Conservation (phyloP, 1,284 basidiomycete species). For the Marasmius tenuissimus region DNA sequence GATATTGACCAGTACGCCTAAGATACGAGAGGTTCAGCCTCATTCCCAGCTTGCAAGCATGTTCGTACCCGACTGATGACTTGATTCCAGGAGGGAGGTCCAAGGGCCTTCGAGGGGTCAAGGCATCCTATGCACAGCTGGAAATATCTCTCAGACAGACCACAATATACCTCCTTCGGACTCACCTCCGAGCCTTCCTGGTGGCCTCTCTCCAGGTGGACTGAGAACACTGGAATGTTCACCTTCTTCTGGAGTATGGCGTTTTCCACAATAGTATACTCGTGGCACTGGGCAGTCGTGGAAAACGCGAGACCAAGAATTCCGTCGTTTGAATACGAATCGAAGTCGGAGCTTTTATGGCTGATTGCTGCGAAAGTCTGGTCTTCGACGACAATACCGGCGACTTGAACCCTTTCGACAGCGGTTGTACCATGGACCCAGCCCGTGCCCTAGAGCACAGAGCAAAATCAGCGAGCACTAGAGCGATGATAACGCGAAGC, state of each 20-base stretch:
- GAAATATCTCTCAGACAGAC: neutral
- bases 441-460: slow-evolving; percentile 45
- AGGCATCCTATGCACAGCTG: slow-evolving; percentile 62
- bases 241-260: slow-evolving; percentile 45
- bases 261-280: slow-evolving; percentile 65
- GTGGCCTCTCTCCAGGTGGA: slow-evolving; percentile 50
- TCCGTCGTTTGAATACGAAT: slow-evolving; percentile 47
- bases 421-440: slow-evolving; percentile 44
- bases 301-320: slow-evolving; percentile 61
- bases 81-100: slow-evolving; percentile 49
- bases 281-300: slow-evolving; percentile 42
- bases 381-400: slow-evolving; percentile 37
- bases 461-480: slow-evolving; percentile 3
- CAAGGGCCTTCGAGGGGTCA: slow-evolving; percentile 48
- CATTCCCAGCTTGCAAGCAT: slow-evolving; percentile 38
- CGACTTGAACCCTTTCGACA: slow-evolving; percentile 48
- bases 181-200: slow-evolving; percentile 50
- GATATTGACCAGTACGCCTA: slow-evolving; percentile 59
- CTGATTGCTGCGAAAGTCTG: slow-evolving; percentile 52
- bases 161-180: neutral
- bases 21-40: neutral
- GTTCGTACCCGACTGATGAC: slow-evolving; percentile 26
- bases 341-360: slow-evolving; percentile 42
- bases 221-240: slow-evolving; percentile 50
- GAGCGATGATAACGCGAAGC: slow-evolving; percentile 19